A percentile compares a stretch with the other conserved stretches of the same genome.
Conservation (phyloP, 441 rosid genomes). For the Erysimum pusillum region DNA sequence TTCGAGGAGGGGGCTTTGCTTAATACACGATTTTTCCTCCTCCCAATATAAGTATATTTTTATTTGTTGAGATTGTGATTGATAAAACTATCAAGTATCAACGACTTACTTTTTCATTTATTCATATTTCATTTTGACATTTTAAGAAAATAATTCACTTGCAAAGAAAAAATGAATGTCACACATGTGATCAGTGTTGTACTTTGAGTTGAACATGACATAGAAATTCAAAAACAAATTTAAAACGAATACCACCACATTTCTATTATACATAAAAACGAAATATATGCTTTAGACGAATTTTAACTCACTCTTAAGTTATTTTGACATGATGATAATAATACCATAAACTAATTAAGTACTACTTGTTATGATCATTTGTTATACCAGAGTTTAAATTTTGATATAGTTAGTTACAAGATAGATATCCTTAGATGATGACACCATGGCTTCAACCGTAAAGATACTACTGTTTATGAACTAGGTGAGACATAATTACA, state of each 20-base stretch:
- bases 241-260: background rate
- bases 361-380: no score
- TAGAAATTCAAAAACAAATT: background rate
- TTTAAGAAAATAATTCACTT: background rate
- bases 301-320: no score
- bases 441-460: background rate
- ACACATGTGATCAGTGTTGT: slow-evolving; percentile 1
- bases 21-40: slow-evolving; percentile 10
- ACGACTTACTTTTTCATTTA: slow-evolving; percentile 3
- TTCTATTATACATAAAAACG: background rate
- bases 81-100: slow-evolving; percentile 23
- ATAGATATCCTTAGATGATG: no score
- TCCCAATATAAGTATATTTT: slow-evolving; percentile 18
- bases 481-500: slow-evolving; percentile 29
- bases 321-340: no score
- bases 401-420: no score
- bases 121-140: background rate
- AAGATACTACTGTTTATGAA: slow-evolving; percentile 2
- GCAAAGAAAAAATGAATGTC: background rate
- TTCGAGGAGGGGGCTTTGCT: slow-evolving; percentile 18
- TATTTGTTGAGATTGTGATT: slow-evolving; percentile 26
- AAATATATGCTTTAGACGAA: no score
- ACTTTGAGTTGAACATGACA: background rate
- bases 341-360: no score
- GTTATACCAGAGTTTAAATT: no score